Conservation (phyloP, 345 rosid species). For the Eutrema japonicum region DNA sequence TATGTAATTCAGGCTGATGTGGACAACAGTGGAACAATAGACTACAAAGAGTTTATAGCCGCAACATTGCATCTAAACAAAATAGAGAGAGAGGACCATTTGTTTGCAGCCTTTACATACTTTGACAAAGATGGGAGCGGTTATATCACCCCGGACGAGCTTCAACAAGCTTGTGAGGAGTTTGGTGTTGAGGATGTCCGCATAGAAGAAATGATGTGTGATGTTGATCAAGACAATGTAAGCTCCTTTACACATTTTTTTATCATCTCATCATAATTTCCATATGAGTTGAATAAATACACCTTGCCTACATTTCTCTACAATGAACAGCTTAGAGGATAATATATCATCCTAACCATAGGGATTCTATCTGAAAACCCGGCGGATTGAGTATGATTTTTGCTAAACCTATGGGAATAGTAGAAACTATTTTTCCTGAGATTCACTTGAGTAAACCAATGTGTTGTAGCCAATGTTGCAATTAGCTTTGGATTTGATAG, state of each 20-base stretch:
- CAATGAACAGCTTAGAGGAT: neutral
- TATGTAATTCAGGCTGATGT: constrained; percentile 69
- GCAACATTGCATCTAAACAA: constrained; percentile 90
- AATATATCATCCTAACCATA: neutral
- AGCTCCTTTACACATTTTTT: constrained; percentile 31
- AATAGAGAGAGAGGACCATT: constrained; percentile 76
- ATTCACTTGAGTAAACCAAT: neutral
- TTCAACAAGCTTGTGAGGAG: constrained; percentile 86
- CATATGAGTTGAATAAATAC: neutral
- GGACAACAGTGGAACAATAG: constrained; percentile 86
- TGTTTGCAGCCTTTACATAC: constrained; percentile 80
- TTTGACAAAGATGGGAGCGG: constrained; percentile 96
- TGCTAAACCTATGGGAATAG: neutral
- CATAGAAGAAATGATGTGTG: constrained; percentile 73
- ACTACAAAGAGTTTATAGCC: constrained; percentile 83
- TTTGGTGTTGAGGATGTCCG: constrained; percentile 76
- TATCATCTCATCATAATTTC: constrained; percentile 17
- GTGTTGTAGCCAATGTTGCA: neutral
- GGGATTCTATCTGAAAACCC: neutral
- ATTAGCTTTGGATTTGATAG: neutral
- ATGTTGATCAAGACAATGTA: constrained; percentile 86
- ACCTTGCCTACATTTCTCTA: neutral
- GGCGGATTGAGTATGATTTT: neutral
- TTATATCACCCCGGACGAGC: constrained; percentile 84
- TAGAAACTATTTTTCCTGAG: neutral